Base-by-base conservation (phyloP, 495 filamentous ascomycete genomes). In the Neurospora sp. region DNA sequence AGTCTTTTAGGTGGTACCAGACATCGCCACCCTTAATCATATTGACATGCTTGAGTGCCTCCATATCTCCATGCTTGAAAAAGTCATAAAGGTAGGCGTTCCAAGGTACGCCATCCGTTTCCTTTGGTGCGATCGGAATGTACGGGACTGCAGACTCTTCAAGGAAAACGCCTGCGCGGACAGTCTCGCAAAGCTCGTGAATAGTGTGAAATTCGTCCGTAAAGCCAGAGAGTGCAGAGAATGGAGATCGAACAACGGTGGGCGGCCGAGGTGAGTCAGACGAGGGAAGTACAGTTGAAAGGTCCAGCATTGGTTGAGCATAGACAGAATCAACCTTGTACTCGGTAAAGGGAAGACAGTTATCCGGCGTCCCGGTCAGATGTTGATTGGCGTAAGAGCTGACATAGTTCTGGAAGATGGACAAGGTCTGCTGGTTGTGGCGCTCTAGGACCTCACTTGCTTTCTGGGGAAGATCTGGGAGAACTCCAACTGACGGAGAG, bases 71-170 rank as follows among this genome's bases (percentile, higher is more conserved):
- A 73, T 94, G 87, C 77, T 87, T 89, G 86, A 86, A 93, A 79
- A 93, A 94, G 75, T 94, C 91, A 69, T 89, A 87, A 9, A 94
- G 81, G 74, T 93, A 93, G 0, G 90, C 90, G 75, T 94, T 94
- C 68, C 90, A 77, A 74, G 20, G 86, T 81, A n/a, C 79, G 68
- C 18, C 79, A 78, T 5, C 44, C 35, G 78, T 77, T 70, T 89
- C 85, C 37, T 89, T 83, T 0, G 88, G 85, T 71, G 85, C 83
- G 5, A 90, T 76, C 35, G 84, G 82, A 1, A 94, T 78, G 79
- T 90, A 86, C 0, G 92, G 92, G 38, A 94, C 85, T 14, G 89
- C 89, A 7, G 90, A 83, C 75, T 90, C 85, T 78, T 94, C 92
- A 0, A 94, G 83, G 79, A 92, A 93, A 3, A 94, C 87, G 2